Evolutionary conservation across 495 filamentous ascomycete species (phyloP), one percentile per base, ranked within the genome.

Genomic region (Hypoxylon trugodes): DNA sequence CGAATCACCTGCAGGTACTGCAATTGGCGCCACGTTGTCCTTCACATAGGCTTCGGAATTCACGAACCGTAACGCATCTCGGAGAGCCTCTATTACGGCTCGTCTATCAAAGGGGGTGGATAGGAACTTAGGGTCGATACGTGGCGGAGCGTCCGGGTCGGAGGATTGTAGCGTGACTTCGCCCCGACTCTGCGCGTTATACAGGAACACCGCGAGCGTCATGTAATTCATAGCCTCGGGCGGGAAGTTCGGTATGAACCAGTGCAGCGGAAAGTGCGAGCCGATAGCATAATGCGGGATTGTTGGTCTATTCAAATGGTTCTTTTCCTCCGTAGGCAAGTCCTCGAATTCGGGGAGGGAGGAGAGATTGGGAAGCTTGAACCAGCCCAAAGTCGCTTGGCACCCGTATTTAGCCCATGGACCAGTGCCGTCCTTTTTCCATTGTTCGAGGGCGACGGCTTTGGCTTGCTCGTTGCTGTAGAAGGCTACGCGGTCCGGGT

Each of bases 91-190:
- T 30, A 87, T 69, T 9, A 81, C 79, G 0, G 79, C 77, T 1
- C 81, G 80, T 3, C 77, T 78, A 61, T 90, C 88, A 48, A 79
- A 89, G 4, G 82, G 77, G 40, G 85, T 79, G 1, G 72, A 68
- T 1, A 90, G 73, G 66, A 84, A 86, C 19, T 75, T 76, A 0
- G 86, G 84, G 65, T 89, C 79, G 61, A 89, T 86, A 0, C 76
- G 52, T 0, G 86, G 79, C n/a, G 82, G 78, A 6, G 75, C 83
- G 2, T 69, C 52, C 0, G 85, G 84, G 69, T 90, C 73, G 0
- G 81, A 69, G 1, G 85, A 86, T 22, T 81, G 75, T 19, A 90
- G 76, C 0, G 68, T 76, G 0, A 87, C 82, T 13, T 77, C 75
- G 21, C 89, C 89, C 3, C 68, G 69, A 42, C 46, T 55, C 50